Conservation (phyloP, 176 grass and related monocot species). For the Oropetium thomaeum region DNA sequence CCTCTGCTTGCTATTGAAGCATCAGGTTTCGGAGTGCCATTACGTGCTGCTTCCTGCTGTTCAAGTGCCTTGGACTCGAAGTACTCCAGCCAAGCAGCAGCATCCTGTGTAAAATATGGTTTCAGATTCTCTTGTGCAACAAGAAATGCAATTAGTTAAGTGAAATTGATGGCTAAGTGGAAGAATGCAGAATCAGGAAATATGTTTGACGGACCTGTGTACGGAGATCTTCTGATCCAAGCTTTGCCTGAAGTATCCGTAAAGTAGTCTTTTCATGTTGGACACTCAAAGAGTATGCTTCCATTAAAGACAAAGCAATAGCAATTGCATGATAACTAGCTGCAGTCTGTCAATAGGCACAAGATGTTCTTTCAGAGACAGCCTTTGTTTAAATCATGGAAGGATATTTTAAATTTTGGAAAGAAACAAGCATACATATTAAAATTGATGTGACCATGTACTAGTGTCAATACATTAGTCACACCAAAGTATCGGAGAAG, state of each 20-base stretch:
- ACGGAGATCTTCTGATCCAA: conserved; percentile 97
- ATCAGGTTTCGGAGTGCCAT: conserved; percentile 98
- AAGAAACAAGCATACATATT: conserved; percentile 1
- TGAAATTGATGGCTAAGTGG: conserved; percentile 6
- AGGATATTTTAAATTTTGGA: background rate
- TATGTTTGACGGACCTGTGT: conserved; percentile 61
- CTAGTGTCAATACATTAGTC: conserved; percentile 6
- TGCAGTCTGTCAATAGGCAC: conserved; percentile 71
- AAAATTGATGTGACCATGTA: conserved; percentile 21
- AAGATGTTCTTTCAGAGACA: conserved; percentile 29
- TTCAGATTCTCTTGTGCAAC: conserved; percentile 25
- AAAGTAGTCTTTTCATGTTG: conserved; percentile 99
- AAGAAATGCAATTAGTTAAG: conserved; percentile 28
- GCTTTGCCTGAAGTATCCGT: conserved; percentile 93
- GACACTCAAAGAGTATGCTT: conserved; percentile 97
- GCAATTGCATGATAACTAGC: conserved; percentile 99
- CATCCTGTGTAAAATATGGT: conserved; percentile 66
- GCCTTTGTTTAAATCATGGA: background rate
- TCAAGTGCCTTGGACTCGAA: conserved; percentile 97
- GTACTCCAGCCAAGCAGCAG: conserved; percentile 96
- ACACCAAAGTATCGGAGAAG: conserved; percentile 24
- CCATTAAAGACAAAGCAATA: conserved; percentile 98
- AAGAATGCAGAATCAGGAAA: background rate
- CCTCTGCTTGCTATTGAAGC: conserved; percentile 99
- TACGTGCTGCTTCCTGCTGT: conserved; percentile 98